Conservation (phyloP, 768 basidiomycete species). For the Boletus sp. region DNA sequence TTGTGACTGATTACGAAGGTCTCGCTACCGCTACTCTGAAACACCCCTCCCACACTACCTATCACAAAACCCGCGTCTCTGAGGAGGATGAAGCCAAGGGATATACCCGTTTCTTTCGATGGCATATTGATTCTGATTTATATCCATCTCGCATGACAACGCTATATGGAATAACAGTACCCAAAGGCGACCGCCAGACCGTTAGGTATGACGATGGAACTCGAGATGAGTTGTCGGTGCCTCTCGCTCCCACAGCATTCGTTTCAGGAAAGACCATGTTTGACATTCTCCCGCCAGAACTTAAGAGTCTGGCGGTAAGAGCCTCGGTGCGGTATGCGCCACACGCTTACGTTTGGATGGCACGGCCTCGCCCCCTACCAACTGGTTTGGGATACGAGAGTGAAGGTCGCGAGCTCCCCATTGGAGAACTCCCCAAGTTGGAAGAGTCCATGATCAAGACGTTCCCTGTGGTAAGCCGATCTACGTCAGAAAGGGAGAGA, state of each 20-base stretch:
- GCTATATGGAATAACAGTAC: constrained; percentile 75
- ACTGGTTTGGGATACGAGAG: constrained; percentile 83
- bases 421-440: constrained; percentile 75
- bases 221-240: constrained; percentile 77
- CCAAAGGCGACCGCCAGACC: constrained; percentile 60
- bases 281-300: constrained; percentile 63
- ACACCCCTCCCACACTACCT: constrained; percentile 83
- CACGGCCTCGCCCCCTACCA: constrained; percentile 64
- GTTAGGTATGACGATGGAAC: constrained; percentile 85
- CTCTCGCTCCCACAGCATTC: constrained; percentile 86
- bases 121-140: constrained; percentile 90
- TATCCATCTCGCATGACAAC: constrained; percentile 87
- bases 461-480: constrained; percentile 54
- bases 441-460: constrained; percentile 71
- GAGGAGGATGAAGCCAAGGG: constrained; percentile 73
- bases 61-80: constrained; percentile 79
- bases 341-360: constrained; percentile 92
- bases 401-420: constrained; percentile 69
- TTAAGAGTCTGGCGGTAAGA: constrained; percentile 81
- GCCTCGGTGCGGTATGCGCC: constrained; percentile 76
- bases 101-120: constrained; percentile 83
- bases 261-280: constrained; percentile 83
- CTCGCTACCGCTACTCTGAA: constrained; percentile 75
- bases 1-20: constrained; percentile 77
- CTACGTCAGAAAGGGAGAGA: neutral